A percentile compares a stretch with the other conserved stretches of the same genome.
Conservation (phyloP, 441 rosid species). For the Erodium moschatum region DNA sequence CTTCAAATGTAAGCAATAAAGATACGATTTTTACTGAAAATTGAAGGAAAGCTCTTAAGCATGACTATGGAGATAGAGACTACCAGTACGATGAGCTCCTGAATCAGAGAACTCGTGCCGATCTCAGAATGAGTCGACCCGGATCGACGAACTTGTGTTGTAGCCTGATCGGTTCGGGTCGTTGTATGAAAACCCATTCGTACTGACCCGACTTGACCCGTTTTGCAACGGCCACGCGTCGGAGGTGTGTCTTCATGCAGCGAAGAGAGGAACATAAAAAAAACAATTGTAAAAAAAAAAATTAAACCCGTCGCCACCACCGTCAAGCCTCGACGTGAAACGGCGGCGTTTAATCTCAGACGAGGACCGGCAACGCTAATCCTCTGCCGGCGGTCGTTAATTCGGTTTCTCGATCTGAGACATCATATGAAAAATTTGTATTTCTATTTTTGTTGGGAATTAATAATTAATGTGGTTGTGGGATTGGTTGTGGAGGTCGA, state of each 20-base stretch:
- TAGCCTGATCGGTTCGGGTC: background rate
- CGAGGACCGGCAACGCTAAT: background rate
- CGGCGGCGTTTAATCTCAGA: slow-evolving; percentile 2
- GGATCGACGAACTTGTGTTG: background rate
- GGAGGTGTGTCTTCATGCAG: background rate
- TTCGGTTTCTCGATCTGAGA: background rate
- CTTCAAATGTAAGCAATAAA: background rate
- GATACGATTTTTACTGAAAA: background rate
- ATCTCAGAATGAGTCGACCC: background rate
- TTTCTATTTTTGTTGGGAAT: background rate
- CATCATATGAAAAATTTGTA: background rate
- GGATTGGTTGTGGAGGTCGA: background rate
- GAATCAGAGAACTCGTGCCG: background rate
- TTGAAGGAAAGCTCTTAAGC: background rate
- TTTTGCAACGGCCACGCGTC: background rate
- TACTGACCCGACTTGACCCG: background rate
- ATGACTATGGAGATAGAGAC: background rate
- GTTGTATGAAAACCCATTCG: background rate
- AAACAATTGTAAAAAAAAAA: background rate
- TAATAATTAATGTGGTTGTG: slow-evolving; percentile 4
- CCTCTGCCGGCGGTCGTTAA: background rate
- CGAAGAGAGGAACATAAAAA: background rate
- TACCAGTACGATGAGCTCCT: background rate
- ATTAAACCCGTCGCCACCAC: background rate
- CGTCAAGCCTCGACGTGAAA: background rate